Conservation (phyloP, 768 basidiomycete species). For the Pulveroboletus sp. region DNA sequence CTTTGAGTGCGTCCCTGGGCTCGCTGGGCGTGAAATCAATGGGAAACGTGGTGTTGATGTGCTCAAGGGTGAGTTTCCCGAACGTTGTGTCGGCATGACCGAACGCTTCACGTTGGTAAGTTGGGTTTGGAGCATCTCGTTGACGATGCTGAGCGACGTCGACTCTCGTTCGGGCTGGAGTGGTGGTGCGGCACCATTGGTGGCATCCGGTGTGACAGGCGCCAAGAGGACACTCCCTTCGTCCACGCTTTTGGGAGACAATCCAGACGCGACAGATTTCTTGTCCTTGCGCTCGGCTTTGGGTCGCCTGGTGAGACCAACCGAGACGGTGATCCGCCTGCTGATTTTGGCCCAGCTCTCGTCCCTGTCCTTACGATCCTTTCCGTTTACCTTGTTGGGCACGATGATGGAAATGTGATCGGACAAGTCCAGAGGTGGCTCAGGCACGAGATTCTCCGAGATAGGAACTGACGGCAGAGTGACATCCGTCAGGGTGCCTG, state of each 20-base stretch:
- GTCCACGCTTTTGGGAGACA: not conserved
- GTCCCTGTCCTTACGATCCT: conserved; percentile 38
- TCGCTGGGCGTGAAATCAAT: conserved; percentile 27
- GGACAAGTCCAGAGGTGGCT: conserved; percentile 10
- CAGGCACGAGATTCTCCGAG: conserved; percentile 2
- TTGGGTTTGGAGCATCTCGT: conserved; percentile 24
- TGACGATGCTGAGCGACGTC: conserved; percentile 24
- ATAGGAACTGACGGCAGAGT: conserved; percentile 6
- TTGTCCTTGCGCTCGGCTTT: conserved; percentile 39
- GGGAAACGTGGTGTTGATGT: conserved; percentile 21
- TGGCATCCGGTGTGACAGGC: conserved; percentile 1
- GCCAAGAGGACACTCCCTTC: conserved; percentile 13
- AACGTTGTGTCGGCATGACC: conserved; percentile 16
- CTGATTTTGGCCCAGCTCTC: conserved; percentile 62
- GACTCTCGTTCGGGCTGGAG: conserved; percentile 15
- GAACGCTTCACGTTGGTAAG: conserved; percentile 27
- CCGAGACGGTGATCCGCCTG: conserved; percentile 56
- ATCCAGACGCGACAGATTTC: conserved; percentile 2
- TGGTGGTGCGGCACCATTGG: conserved; percentile 4
- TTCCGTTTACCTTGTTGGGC: conserved; percentile 31
- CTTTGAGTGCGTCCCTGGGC: conserved; percentile 34
- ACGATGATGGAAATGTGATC: conserved; percentile 36
- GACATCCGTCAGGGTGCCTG: conserved; percentile 14
- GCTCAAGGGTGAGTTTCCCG: conserved; percentile 17
- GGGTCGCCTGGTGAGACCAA: conserved; percentile 39